Base-by-base conservation (phyloP, 805 yeast species). In the Clavispora asparagi region DNA sequence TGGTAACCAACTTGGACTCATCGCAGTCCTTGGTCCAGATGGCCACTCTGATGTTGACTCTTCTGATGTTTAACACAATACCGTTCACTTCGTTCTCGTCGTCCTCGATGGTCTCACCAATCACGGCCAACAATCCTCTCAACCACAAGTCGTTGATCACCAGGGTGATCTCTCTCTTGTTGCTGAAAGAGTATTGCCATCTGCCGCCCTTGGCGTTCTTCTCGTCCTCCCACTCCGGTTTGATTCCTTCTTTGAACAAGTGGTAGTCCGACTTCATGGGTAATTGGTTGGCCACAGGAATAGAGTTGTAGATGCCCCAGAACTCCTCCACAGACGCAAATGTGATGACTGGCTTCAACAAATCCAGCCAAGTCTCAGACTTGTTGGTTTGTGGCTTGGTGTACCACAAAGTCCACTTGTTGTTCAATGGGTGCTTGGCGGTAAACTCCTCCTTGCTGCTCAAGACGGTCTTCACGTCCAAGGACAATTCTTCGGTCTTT, bases 191-290 rank as follows among this genome's bases (percentile, higher is more conserved):
- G 54, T 58, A 70, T 55, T 67, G 74, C 96, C 97, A 94, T 73
- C 87, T 89, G 62, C 99, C 99, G 64, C 99, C 99, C 57, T 83
- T 77, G 49, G 87, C 68, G 70, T 94, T 94, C 54, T 81, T 79
- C 45, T 73, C 76, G 68, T 94, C 98, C 77, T 94, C 99, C 99
- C 99, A 94, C 77, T 94, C 98, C 46, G 99, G 99, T 68, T 88
- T 85, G 61, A 94, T 82, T 48, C 90, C 96, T 64, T 85, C 87
- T 73, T 92, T 86, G 77, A 94, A 94, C 62, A 92, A 81, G 67
- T 94, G 96, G 73, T 92, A 92, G 71, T 94, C 98, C 11, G 97
- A 87, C 69, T 84, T 87, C 60, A 85, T 63, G 58, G 98, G 98
- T 64, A 94, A 78, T 64, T 90, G 96, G 52, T 82, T 81, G 43